These are phyloP conservation scores for Candida tropicalis DNA, from an alignment of 1,139 yeast species.

Conservation along the genomic window DNA sequence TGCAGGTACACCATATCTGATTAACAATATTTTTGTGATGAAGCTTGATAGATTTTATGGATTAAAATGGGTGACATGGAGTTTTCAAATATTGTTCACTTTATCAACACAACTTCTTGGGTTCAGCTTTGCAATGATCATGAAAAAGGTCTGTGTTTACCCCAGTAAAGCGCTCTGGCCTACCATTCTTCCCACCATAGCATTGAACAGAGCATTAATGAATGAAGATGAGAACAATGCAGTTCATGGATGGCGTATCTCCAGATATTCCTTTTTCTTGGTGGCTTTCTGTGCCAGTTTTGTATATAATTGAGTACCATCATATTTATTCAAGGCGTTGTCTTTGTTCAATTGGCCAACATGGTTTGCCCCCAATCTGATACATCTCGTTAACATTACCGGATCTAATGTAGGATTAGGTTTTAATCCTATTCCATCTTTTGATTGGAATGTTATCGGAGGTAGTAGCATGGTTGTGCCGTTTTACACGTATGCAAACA, in stretches of 20 bases:
- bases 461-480: constrained; percentile 47
- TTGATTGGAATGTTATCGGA: constrained; percentile 49
- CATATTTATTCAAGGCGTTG: constrained; percentile 43
- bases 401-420: constrained; percentile 46
- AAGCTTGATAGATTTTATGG: constrained; percentile 47
- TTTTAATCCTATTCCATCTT: constrained; percentile 45
- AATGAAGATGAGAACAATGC: constrained; percentile 28
- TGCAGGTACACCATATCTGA: constrained; percentile 46
- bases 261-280: constrained; percentile 43
- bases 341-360: constrained; percentile 53
- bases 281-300: constrained; percentile 36
- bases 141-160: constrained; percentile 46
- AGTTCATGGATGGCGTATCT: constrained; percentile 45
- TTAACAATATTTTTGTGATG: constrained; percentile 49
- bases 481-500: constrained; percentile 41
- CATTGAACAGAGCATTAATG: constrained; percentile 46
- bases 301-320: constrained; percentile 47
- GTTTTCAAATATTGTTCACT: constrained; percentile 40
- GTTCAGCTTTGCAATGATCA: constrained; percentile 49
- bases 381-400: constrained; percentile 41
- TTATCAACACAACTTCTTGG: constrained; percentile 49
- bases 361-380: constrained; percentile 45
- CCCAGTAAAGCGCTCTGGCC: constrained; percentile 53
- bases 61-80: constrained; percentile 45
- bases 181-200: constrained; percentile 47